Evolutionary conservation across 176 grass and related monocot genomes (phyloP).

Genomic region (Tuctoria greenei): DNA sequence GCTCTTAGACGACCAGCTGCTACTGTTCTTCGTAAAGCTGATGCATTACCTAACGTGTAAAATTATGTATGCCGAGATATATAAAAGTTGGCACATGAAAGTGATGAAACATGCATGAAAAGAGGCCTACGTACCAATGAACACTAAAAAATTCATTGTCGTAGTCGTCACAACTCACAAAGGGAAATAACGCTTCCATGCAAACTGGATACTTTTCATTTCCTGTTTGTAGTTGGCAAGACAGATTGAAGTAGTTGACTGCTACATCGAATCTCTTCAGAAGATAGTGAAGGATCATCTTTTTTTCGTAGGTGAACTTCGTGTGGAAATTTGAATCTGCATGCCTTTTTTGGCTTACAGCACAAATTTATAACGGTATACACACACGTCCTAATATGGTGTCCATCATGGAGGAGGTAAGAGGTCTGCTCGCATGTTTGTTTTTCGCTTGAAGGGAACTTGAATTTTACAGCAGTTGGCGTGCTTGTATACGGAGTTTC

Average conservation of each 20-base stretch:
- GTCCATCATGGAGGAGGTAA: too few relatives aligned
- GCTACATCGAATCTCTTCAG: neutral
- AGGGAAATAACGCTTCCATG: neutral
- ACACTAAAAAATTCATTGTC: neutral
- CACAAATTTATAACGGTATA: neutral
- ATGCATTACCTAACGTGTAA: too few relatives aligned
- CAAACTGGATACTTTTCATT: neutral
- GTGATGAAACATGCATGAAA: neutral
- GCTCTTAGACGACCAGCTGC: too few relatives aligned
- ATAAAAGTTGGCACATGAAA: neutral
- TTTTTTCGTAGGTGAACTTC: neutral
- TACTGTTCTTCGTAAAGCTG: neutral
- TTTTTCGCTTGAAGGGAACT: too few relatives aligned
- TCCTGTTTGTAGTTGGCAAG: neutral
- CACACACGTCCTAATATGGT: too few relatives aligned
- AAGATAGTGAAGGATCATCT: too few relatives aligned
- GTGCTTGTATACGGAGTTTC: neutral
- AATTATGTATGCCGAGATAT: too few relatives aligned
- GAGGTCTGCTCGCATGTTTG: too few relatives aligned
- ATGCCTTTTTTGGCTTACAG: too few relatives aligned
- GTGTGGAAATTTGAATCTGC: neutral
- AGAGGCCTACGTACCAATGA: constrained; percentile 8
- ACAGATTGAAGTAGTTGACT: neutral
- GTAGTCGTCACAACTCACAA: too few relatives aligned
- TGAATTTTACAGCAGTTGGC: neutral